Evolutionary conservation across 208 protist genomes (phyloP).

Genomic region (Strigomonas culicis): DNA sequence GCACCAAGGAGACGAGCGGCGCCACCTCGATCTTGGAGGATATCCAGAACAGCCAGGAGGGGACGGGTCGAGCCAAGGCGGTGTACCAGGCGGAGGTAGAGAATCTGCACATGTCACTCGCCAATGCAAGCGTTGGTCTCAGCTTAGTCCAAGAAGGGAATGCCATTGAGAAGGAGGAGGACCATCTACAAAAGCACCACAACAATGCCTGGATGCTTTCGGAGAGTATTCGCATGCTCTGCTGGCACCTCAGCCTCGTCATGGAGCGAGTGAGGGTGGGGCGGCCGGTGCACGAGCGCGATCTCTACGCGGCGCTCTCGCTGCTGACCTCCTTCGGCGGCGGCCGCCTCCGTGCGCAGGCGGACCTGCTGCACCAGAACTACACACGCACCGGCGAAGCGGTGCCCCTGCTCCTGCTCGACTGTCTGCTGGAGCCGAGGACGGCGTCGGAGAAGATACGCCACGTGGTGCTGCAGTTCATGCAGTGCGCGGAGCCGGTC

Average conservation of each 20-base stretch:
- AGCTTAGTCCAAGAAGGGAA: slow-evolving; percentile 20
- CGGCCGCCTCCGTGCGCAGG: slow-evolving; percentile 20
- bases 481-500: neutral
- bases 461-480: neutral
- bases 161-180: slow-evolving; percentile 24
- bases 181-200: slow-evolving; percentile 37
- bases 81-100: slow-evolving; percentile 5
- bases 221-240: slow-evolving; percentile 52
- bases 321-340: slow-evolving; percentile 45
- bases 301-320: slow-evolving; percentile 45
- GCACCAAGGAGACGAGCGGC: slow-evolving; percentile 1
- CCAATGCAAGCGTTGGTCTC: slow-evolving; percentile 42
- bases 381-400: slow-evolving; percentile 31
- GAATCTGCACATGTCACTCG: slow-evolving; percentile 32
- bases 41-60: slow-evolving; percentile 22
- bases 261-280: slow-evolving; percentile 61
- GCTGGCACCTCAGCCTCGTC: slow-evolving; percentile 31
- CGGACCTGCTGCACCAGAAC: slow-evolving; percentile 23
- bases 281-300: slow-evolving; percentile 34
- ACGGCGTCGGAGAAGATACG: slow-evolving; percentile 13
- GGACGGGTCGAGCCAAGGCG: neutral
- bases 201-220: slow-evolving; percentile 38
- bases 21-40: slow-evolving; percentile 35
- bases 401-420: slow-evolving; percentile 38
- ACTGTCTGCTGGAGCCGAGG: slow-evolving; percentile 27